A percentile compares a stretch with the other conserved stretches of the same genome.
These are phyloP conservation scores for Stemphylium beticola DNA, from an alignment of 2,329 filamentous ascomycete species.

Conservation along the genomic window DNA sequence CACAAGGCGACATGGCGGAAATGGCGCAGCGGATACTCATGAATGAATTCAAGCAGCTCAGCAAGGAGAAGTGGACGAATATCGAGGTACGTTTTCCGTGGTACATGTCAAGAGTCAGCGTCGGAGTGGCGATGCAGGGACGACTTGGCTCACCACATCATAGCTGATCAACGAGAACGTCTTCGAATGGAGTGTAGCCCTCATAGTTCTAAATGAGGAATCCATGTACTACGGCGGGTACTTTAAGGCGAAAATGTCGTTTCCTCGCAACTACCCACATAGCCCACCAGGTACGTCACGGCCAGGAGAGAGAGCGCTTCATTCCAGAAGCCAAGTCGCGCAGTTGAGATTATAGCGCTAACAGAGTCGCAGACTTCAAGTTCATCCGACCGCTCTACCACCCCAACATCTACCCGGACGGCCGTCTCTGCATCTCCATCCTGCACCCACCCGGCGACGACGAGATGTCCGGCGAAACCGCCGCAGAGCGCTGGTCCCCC, in stretches of 20 bases:
- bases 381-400: conserved; percentile 84
- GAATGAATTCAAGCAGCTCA: conserved; percentile 82
- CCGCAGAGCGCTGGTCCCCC: conserved; percentile 92
- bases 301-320: background rate
- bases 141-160: conserved; percentile 31
- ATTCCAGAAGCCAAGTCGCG: background rate
- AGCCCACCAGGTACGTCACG: conserved; percentile 68
- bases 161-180: conserved; percentile 82
- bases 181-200: conserved; percentile 83
- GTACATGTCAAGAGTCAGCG: background rate
- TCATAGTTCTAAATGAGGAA: conserved; percentile 92
- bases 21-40: conserved; percentile 81
- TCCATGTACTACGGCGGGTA: conserved; percentile 93
- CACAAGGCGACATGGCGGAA: conserved; percentile 34
- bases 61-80: conserved; percentile 92
- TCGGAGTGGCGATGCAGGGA: conserved; percentile 16
- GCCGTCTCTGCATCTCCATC: conserved; percentile 94
- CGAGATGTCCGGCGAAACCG: conserved; percentile 86
- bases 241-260: conserved; percentile 88
- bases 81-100: conserved; percentile 69
- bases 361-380: conserved; percentile 68
- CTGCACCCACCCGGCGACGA: conserved; percentile 92
- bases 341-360: conserved; percentile 7
- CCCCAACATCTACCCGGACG: conserved; percentile 91
- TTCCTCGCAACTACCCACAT: conserved; percentile 88